Conservation (phyloP, 257 asterid genomes). For the Echium plantagineum region DNA sequence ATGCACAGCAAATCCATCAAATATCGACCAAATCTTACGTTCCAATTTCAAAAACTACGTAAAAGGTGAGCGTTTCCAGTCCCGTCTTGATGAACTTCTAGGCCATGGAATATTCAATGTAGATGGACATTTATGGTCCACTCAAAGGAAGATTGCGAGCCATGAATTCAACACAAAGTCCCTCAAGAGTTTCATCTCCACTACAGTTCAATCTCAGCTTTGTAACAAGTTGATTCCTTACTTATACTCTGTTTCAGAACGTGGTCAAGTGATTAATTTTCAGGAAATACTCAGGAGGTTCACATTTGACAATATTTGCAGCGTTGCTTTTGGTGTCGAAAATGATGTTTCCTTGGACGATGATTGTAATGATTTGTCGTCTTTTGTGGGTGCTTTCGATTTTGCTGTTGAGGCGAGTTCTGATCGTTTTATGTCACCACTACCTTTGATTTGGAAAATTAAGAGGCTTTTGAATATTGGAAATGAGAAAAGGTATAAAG, state of each 20-base stretch:
- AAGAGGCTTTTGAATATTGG: slow-evolving; percentile 29
- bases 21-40: slow-evolving; percentile 21
- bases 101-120: slow-evolving; percentile 35
- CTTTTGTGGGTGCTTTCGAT: slow-evolving; percentile 26
- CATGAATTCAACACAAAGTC: slow-evolving; percentile 30
- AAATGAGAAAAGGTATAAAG: slow-evolving; percentile 20
- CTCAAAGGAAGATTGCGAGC: slow-evolving; percentile 30
- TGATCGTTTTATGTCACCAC: slow-evolving; percentile 22
- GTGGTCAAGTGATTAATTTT: slow-evolving; percentile 15
- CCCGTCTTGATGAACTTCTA: slow-evolving; percentile 21
- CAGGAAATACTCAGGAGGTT: slow-evolving; percentile 25
- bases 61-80: slow-evolving; percentile 23
- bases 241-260: slow-evolving; percentile 12
- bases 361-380: slow-evolving; percentile 3
- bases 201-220: slow-evolving; percentile 20
- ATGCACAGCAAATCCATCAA: slow-evolving; percentile 29
- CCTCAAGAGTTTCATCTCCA: slow-evolving; percentile 21
- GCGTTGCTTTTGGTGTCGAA: slow-evolving; percentile 26
- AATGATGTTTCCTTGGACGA: slow-evolving; percentile 9
- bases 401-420: slow-evolving; percentile 23
- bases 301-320: slow-evolving; percentile 26
- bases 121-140: slow-evolving; percentile 27
- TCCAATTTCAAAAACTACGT: slow-evolving; percentile 25
- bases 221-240: slow-evolving; percentile 18
- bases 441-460: slow-evolving; percentile 26